Conservation (phyloP, 2,329 filamentous ascomycete genomes). For the Didymella keratinophila region DNA sequence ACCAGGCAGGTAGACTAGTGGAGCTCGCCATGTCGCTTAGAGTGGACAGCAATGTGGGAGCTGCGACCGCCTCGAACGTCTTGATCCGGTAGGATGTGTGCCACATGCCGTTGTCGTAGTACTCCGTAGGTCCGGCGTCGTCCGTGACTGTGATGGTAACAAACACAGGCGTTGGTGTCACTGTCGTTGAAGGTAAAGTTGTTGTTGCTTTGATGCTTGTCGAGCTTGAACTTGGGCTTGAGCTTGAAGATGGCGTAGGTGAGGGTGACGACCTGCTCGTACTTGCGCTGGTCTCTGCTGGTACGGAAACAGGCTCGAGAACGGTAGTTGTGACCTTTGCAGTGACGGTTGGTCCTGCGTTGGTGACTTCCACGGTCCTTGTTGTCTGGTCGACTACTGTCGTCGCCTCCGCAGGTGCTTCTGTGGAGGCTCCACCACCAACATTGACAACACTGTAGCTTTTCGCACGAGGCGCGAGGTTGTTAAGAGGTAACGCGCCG, state of each 20-base stretch:
- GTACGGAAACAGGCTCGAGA: conserved; percentile 20
- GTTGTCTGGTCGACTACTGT: conserved; percentile 35
- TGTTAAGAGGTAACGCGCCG: conserved; percentile 39
- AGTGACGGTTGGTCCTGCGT: conserved; percentile 34
- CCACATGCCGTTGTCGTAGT: conserved; percentile 58
- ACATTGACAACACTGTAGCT: conserved; percentile 52
- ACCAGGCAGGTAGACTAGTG: conserved; percentile 18
- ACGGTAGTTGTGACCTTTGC: conserved; percentile 36
- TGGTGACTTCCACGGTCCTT: conserved; percentile 38
- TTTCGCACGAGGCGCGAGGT: conserved; percentile 38
- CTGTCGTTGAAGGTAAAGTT: conserved; percentile 20
- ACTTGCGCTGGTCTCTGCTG: conserved; percentile 17
- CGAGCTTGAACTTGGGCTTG: conserved; percentile 10
- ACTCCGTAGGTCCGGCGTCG: conserved; percentile 42
- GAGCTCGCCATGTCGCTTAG: conserved; percentile 7
- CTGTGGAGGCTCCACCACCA: conserved; percentile 45
- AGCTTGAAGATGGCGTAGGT: conserved; percentile 18
- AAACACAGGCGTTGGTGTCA: conserved; percentile 36
- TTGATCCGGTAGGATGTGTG: conserved; percentile 54
- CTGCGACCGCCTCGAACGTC: conserved; percentile 33
- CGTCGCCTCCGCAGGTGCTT: conserved; percentile 30
- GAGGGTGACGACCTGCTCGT: conserved; percentile 21
- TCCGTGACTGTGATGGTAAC: conserved; percentile 43
- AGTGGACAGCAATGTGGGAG: conserved; percentile 1
- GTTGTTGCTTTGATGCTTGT: conserved; percentile 18